phyloP scores from a whole-genome alignment of 805 yeast species.

The Wickerhamomyces canadensis region DNA sequence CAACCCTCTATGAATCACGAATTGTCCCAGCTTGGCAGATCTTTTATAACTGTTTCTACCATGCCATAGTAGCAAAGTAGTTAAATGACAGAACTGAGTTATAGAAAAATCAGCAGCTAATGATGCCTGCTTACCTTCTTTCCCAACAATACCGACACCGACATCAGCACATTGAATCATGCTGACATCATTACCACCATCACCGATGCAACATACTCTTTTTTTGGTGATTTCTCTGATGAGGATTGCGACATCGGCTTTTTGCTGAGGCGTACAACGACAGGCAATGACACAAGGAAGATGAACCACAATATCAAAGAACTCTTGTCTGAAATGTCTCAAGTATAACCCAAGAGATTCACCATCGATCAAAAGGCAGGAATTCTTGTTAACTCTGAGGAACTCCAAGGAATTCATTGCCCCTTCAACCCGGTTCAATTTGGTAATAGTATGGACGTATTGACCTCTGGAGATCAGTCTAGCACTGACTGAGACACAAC shows the following conservation, averaged over 20 bases:
- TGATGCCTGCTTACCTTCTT: slow-evolving; percentile 97
- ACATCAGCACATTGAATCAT: slow-evolving; percentile 99
- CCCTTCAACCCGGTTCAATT: slow-evolving; percentile 45
- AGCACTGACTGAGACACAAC: slow-evolving; percentile 96
- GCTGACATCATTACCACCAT: slow-evolving; percentile 98
- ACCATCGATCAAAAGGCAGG: slow-evolving; percentile 87
- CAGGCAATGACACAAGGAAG: slow-evolving; percentile 97
- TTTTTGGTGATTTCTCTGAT: slow-evolving; percentile 78
- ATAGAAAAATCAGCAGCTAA: slow-evolving; percentile 95
- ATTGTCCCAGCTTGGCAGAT: slow-evolving; percentile 91
- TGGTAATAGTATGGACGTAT: slow-evolving; percentile 81
- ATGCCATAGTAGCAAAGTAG: slow-evolving; percentile 90
- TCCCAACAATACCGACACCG: slow-evolving; percentile 98
- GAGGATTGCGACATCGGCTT: slow-evolving; percentile 86
- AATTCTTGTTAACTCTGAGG: slow-evolving; percentile 51
- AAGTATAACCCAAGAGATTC: slow-evolving; percentile 74
- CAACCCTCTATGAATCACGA: slow-evolving; percentile 93
- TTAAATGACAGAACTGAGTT: slow-evolving; percentile 83
- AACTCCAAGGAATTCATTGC: slow-evolving; percentile 77
- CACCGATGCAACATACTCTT: slow-evolving; percentile 96
- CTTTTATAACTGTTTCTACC: slow-evolving; percentile 96
- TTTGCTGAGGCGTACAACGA: slow-evolving; percentile 97
- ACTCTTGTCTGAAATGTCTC: slow-evolving; percentile 59
- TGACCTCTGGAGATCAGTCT: slow-evolving; percentile 91
- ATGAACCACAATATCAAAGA: slow-evolving; percentile 68